phyloP scores from a whole-genome alignment of 768 basidiomycete genomes.

The Galerina sulciceps region DNA sequence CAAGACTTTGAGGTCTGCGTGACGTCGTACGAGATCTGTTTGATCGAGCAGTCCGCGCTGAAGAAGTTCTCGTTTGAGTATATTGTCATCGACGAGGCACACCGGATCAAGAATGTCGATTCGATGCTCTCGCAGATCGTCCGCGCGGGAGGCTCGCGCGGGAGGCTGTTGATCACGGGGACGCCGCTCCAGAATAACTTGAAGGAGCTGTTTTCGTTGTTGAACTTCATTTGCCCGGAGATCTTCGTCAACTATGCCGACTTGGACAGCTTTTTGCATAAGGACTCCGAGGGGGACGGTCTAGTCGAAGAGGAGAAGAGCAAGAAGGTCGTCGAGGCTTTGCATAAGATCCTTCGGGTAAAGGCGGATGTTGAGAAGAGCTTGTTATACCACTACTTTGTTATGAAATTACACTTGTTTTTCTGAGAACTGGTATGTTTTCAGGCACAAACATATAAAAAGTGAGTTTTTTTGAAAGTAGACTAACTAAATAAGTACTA shows the following conservation, averaged over 20 bases:
- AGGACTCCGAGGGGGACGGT: conserved; percentile 72
- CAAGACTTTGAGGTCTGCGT: conserved; percentile 94
- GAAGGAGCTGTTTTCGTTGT: conserved; percentile 91
- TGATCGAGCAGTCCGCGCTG: conserved; percentile 88
- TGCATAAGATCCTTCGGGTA: conserved; percentile 96
- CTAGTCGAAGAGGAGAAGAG: conserved; percentile 85
- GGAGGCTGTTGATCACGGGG: conserved; percentile 92
- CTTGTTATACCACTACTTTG: too few relatives aligned
- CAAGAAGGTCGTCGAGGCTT: conserved; percentile 93
- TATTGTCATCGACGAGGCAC: conserved; percentile 98
- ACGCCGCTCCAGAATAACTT: conserved; percentile 97
- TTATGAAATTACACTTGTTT: too few relatives aligned
- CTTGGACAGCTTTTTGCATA: conserved; percentile 92
- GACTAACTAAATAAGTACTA: too few relatives aligned
- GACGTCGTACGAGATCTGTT: conserved; percentile 96
- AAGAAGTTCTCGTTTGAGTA: conserved; percentile 98
- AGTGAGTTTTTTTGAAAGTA: too few relatives aligned
- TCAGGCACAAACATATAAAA: too few relatives aligned
- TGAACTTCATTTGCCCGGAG: conserved; percentile 98
- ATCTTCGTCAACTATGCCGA: conserved; percentile 94
- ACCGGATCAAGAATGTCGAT: conserved; percentile 99
- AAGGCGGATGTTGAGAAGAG: conserved; percentile 98
- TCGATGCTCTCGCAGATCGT: conserved; percentile 96
- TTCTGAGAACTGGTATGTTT: too few relatives aligned
- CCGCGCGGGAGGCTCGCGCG: conserved; percentile 85